Evolutionary conservation across 2,329 filamentous ascomycete genomes (phyloP).

Genomic region (Pseudocercospora macadamiae): DNA sequence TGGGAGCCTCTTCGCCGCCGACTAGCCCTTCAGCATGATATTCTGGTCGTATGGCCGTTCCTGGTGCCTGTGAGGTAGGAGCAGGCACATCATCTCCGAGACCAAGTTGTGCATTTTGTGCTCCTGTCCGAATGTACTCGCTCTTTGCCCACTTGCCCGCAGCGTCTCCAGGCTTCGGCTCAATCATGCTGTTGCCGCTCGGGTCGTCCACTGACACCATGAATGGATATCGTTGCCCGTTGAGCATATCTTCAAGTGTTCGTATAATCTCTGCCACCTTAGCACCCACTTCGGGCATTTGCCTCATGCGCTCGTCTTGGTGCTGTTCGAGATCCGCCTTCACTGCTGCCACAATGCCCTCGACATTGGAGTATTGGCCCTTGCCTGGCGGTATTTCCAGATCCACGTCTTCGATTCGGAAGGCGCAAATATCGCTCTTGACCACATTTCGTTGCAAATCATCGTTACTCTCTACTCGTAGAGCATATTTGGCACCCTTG

Average conservation of each 20-base stretch:
- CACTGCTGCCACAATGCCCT: constrained; percentile 79
- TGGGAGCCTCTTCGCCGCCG: constrained; percentile 20
- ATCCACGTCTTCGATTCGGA: constrained; percentile 88
- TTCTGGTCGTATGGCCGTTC: constrained; percentile 59
- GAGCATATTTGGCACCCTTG: constrained; percentile 79
- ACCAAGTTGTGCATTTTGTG: constrained; percentile 85
- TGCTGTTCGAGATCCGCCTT: constrained; percentile 78
- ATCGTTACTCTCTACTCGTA: constrained; percentile 70
- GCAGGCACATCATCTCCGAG: constrained; percentile 57
- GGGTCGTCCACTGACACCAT: constrained; percentile 86
- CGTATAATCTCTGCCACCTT: constrained; percentile 78
- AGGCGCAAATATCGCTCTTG: constrained; percentile 83
- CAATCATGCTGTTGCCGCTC: constrained; percentile 94
- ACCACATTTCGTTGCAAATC: constrained; percentile 88
- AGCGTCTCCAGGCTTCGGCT: constrained; percentile 73
- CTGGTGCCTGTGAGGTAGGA: constrained; percentile 53
- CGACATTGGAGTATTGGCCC: constrained; percentile 90
- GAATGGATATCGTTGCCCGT: constrained; percentile 81
- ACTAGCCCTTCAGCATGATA: constrained; percentile 53
- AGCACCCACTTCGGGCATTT: constrained; percentile 74
- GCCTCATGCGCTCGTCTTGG: constrained; percentile 78
- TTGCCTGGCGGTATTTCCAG: constrained; percentile 90
- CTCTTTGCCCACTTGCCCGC: constrained; percentile 88
- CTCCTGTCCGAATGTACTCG: constrained; percentile 78
- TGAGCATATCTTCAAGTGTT: constrained; percentile 75